Evolutionary conservation across 169 alveolate species (phyloP).

Genomic region (Plasmodium chabaudi): DNA sequence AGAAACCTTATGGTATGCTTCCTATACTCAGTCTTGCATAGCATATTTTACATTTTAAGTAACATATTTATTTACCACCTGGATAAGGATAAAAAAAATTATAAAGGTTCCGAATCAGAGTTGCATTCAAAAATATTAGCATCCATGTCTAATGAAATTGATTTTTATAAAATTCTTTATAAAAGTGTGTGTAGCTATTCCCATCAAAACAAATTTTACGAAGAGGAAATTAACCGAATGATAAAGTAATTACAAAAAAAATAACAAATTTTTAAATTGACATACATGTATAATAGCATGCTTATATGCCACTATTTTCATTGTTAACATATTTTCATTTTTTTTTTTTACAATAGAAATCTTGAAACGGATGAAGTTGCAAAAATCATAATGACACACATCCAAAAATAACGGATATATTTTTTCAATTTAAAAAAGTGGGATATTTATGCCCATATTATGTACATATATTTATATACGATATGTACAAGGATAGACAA

Average conservation of each 20-base stretch:
- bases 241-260: no score
- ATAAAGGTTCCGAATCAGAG: constrained; percentile 21
- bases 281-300: no score
- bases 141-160: constrained; percentile 42
- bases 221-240: constrained; percentile 44
- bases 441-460: no score
- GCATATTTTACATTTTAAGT: constrained; percentile 57
- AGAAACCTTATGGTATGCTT: constrained; percentile 61
- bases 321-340: not conserved
- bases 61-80: constrained; percentile 25
- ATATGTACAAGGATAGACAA: no score
- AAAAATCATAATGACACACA: constrained; percentile 34
- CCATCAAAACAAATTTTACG: constrained; percentile 35
- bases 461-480: no score
- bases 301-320: not conserved
- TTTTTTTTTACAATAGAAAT: constrained; percentile 33
- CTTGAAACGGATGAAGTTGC: constrained; percentile 36
- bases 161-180: constrained; percentile 68
- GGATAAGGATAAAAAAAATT: constrained; percentile 14
- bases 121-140: constrained; percentile 27
- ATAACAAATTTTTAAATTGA: no score
- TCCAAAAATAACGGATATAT: constrained; percentile 26
- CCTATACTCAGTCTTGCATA: constrained; percentile 63
- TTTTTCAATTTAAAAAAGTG: no score
- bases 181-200: constrained; percentile 74